phyloP scores from a whole-genome alignment of 2,329 filamentous ascomycete species.

The Fusarium pininemorale region DNA sequence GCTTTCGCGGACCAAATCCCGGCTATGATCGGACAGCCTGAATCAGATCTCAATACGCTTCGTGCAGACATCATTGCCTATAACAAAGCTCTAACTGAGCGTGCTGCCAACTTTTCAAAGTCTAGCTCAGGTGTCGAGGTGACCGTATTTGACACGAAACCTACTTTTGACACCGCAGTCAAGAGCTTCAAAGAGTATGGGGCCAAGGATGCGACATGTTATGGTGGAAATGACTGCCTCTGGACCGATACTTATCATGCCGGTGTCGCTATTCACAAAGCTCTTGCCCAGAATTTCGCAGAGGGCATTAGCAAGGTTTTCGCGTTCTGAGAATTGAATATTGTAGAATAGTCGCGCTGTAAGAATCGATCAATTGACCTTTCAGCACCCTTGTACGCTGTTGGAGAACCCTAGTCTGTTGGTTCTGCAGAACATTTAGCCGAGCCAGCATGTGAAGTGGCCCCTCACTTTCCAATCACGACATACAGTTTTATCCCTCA shows the following conservation, averaged over 20 bases:
- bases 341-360: background rate
- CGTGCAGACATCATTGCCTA: constrained; percentile 3
- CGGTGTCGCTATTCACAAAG: constrained; percentile 12
- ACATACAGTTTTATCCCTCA: background rate
- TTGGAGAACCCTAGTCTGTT: background rate
- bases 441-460: background rate
- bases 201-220: constrained; percentile 15
- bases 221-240: constrained; percentile 7
- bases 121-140: background rate
- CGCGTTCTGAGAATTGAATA: background rate
- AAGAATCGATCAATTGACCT: background rate
- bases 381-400: background rate
- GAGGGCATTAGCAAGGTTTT: background rate
- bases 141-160: constrained; percentile 5
- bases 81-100: constrained; percentile 6
- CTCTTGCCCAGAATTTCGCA: constrained; percentile 10
- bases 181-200: constrained; percentile 6
- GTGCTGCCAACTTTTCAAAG: background rate
- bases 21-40: constrained; percentile 1
- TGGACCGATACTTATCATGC: constrained; percentile 27
- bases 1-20: constrained; percentile 17
- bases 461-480: background rate
- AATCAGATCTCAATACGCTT: constrained; percentile 1
- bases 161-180: background rate
- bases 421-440: background rate